A percentile compares a stretch with the other conserved stretches of the same genome.
phyloP scores from a whole-genome alignment of 2,329 filamentous ascomycete genomes.

The Penicillium sp. region DNA sequence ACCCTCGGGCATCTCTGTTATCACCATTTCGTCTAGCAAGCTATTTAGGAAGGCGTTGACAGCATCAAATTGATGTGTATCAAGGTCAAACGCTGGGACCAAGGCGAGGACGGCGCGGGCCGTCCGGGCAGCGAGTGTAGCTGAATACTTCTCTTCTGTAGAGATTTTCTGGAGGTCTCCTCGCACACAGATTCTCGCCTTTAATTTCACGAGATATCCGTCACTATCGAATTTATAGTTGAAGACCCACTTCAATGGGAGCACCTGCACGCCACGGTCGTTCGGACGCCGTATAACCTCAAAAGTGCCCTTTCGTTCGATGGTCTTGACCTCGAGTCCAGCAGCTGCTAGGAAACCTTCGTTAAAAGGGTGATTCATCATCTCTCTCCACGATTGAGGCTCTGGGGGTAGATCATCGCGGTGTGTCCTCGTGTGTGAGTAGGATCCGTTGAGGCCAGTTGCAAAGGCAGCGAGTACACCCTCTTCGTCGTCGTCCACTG shows the following conservation, averaged over 20 bases:
- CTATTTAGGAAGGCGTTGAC: slow-evolving; percentile 17
- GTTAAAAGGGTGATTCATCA: slow-evolving; percentile 1
- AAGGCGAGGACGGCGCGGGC: slow-evolving; percentile 7
- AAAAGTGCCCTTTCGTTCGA: slow-evolving; percentile 1
- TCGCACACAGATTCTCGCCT: slow-evolving; percentile 23
- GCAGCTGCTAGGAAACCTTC: background rate
- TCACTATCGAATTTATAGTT: slow-evolving; percentile 28
- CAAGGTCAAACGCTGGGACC: slow-evolving; percentile 9
- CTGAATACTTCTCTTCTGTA: slow-evolving; percentile 10
- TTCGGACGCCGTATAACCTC: background rate
- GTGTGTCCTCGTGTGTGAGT: background rate
- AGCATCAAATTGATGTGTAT: slow-evolving; percentile 7
- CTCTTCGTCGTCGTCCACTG: background rate
- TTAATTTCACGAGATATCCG: slow-evolving; percentile 19
- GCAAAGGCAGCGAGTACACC: background rate
- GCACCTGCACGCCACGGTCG: slow-evolving; percentile 6
- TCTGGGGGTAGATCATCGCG: background rate
- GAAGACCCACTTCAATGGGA: slow-evolving; percentile 25
- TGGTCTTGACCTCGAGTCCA: background rate
- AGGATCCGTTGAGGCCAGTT: background rate
- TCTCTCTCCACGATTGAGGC: background rate
- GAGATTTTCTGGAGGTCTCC: slow-evolving; percentile 17
- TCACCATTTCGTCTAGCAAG: background rate
- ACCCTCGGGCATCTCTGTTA: background rate
- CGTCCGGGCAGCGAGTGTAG: background rate